Percentiles rank a stretch among this genome's conserved stretches.
phyloP scores from a whole-genome alignment of 2,329 filamentous ascomycete species.

The Ophiocordyceps camponoti-saundersi region DNA sequence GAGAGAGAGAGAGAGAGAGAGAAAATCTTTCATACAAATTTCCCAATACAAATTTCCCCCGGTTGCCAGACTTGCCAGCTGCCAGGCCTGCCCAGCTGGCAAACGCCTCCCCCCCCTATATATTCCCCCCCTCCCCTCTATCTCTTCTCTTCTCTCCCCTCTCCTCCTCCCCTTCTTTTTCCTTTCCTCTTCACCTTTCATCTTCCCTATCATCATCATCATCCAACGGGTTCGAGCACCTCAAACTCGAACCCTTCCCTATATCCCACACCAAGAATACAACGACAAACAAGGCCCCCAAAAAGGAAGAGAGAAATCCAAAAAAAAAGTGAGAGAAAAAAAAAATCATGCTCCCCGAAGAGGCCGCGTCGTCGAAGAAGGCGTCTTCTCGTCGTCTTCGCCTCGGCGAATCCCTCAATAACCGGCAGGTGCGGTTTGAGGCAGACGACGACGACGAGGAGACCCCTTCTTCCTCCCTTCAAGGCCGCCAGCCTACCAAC shows the following conservation, averaged over 20 bases:
- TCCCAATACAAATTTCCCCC: no score
- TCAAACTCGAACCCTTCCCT: neutral
- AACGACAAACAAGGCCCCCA: neutral
- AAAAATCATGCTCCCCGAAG: conserved; percentile 12
- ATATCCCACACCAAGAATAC: neutral
- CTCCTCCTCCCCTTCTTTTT: neutral
- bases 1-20: no score
- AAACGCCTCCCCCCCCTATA: neutral
- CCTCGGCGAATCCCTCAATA: conserved; percentile 7
- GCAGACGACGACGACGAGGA: conserved; percentile 2
- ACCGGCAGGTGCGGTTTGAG: conserved; percentile 16
- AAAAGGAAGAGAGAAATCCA: conserved; percentile 4
- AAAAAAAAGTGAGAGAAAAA: no score
- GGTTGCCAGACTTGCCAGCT: neutral
- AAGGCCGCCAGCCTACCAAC: conserved; percentile 7
- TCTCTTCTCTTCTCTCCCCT: neutral
- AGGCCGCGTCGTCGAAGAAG: conserved; percentile 1
- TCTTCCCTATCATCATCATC: no score
- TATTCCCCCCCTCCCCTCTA: neutral
- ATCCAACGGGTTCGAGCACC: neutral
- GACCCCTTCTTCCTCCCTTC: neutral
- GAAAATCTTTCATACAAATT: no score
- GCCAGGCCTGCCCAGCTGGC: neutral
- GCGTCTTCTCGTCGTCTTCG: conserved; percentile 8
- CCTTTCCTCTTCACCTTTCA: neutral